phyloP scores from a whole-genome alignment of 176 grass and related monocot species.

The barley (Hordeum vulgare) region DNA sequence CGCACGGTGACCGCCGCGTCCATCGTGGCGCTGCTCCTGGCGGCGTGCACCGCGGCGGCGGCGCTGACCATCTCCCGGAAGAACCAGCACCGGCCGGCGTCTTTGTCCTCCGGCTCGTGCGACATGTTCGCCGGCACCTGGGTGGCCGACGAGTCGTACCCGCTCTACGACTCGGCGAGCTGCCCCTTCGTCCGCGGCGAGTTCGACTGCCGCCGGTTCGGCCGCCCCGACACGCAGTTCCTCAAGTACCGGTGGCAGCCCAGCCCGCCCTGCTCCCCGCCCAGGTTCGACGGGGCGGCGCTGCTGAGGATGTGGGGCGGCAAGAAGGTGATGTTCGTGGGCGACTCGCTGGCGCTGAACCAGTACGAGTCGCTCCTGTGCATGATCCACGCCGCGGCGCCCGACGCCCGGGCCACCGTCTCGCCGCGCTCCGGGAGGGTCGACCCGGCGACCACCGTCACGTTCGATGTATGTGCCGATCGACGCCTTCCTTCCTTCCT shows the following conservation, averaged over 20 bases:
- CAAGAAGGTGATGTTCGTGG: conserved; percentile 91
- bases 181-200: conserved; percentile 84
- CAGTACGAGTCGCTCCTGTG: conserved; percentile 89
- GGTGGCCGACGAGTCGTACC: conserved; percentile 73
- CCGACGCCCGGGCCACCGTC: conserved; percentile 5
- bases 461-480: conserved; percentile 51
- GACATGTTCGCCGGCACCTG: conserved; percentile 54
- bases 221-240: conserved; percentile 60
- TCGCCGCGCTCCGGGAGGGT: conserved; percentile 20
- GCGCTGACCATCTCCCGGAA: conserved; percentile 20
- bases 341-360: conserved; percentile 83
- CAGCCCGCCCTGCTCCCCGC: conserved; percentile 37
- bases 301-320: conserved; percentile 53
- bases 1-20: neutral
- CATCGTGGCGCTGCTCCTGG: conserved; percentile 2
- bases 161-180: conserved; percentile 56
- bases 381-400: conserved; percentile 57
- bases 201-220: conserved; percentile 69
- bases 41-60: conserved; percentile 22
- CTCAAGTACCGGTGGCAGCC: conserved; percentile 83
- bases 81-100: neutral
- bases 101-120: conserved; percentile 19
- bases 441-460: conserved; percentile 24
- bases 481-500: too few relatives aligned
- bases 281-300: conserved; percentile 63